Evolutionary conservation across 1,284 basidiomycete genomes (phyloP).

Genomic region (Sporisorium iseilematis-ciliati): DNA sequence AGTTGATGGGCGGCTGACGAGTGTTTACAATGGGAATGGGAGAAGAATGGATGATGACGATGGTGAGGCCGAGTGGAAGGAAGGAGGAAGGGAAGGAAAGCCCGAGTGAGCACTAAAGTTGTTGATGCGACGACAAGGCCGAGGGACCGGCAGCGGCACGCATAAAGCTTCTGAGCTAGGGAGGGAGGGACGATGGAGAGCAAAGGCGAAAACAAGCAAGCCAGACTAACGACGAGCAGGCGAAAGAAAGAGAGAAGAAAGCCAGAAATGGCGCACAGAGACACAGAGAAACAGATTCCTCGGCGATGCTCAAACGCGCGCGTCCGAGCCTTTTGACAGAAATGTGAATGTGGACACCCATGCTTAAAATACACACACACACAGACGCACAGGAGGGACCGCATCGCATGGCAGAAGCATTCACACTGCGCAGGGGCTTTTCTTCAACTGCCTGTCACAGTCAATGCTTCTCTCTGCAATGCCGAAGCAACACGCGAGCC

Average conservation of each 20-base stretch:
- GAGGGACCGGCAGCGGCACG: slow-evolving; percentile 46
- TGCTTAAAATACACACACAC: not conserved
- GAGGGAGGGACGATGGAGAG: not conserved
- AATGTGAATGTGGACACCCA: too few relatives aligned
- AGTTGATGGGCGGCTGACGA: not conserved
- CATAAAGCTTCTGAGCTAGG: slow-evolving; percentile 39
- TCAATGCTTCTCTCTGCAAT: too few relatives aligned
- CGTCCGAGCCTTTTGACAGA: slow-evolving; percentile 8
- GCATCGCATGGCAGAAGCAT: not conserved
- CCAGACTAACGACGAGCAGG: slow-evolving; percentile 11
- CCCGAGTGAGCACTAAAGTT: slow-evolving; percentile 19
- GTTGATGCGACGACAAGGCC: slow-evolving; percentile 32
- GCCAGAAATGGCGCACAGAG: not conserved
- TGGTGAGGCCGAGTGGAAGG: slow-evolving; percentile 8
- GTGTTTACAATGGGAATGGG: slow-evolving; percentile 1
- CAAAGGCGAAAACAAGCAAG: not conserved
- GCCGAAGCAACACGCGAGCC: too few relatives aligned
- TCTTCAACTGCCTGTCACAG: too few relatives aligned
- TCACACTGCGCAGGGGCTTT: not conserved
- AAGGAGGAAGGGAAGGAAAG: slow-evolving; percentile 13
- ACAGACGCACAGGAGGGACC: not conserved
- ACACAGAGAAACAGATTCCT: slow-evolving; percentile 9
- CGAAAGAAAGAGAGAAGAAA: not conserved
- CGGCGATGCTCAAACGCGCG: slow-evolving; percentile 15
- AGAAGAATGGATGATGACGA: slow-evolving; percentile 12